Base-by-base conservation (phyloP, 73 alveolate species). In the Tetrahymena malaccensis region DNA sequence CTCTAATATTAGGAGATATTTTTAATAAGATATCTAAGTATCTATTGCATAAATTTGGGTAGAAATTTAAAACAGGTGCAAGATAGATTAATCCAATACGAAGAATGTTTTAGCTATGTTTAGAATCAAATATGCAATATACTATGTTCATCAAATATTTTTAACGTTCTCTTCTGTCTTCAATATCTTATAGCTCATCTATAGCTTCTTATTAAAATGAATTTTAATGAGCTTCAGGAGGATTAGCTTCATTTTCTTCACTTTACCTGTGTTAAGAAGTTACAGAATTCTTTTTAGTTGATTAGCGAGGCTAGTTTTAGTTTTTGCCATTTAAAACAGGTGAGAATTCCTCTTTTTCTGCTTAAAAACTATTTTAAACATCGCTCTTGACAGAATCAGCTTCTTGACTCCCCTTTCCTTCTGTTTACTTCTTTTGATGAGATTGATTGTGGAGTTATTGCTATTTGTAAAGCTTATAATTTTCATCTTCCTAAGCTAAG, bases 1-100 rank as follows among this genome's bases (percentile, higher is more conserved):
- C 93, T 56, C 99, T 93, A n/a, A 97, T 97, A 34, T 94, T 96
- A 8, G 97, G 97, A 43, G 97, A 97, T 2, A 97, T 97, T n/a
- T 96, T 57, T 89, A 97, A 94, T 15, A 97, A 94, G n/a, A 97
- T 96, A 70, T 97, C 95, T 35, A 97, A 96, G 94, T 97, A 97
- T 38, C 96, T 94, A 43, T 96, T 95, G 38, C 98, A 97, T 85
- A 96, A 94, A 84, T 96, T 98, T 17, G 98, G 98, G 93, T 97
- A 97, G 95, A 95, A 96, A 55, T 97, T 94, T 37, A 97, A 94
- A 22, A 97, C 97, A 85, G 97, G 97, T 43, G 99, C 99, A 35
- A 97, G 95, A 84, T 97, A 97, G n/a, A 97, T 97, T 22, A 97
- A 94, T 15, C 99, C 99, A 33, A 97, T 96, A 85, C 97, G 93